Evolutionary conservation across 2,329 filamentous ascomycete species (phyloP).

Genomic region (Fusarium sublunatum): DNA sequence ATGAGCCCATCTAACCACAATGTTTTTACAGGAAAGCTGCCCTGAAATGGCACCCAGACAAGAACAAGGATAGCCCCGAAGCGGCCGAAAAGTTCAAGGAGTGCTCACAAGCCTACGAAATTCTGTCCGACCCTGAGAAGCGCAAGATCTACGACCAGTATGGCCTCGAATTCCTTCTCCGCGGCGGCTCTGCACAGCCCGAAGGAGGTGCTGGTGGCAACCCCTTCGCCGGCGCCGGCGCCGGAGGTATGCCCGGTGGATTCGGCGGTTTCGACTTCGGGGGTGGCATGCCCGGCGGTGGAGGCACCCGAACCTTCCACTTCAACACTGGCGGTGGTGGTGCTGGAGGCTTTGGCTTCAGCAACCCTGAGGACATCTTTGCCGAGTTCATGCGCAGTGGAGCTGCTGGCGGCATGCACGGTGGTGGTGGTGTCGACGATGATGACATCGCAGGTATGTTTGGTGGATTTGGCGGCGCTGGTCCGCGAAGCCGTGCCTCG

Average conservation of each 20-base stretch:
- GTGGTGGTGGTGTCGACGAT: constrained; percentile 54
- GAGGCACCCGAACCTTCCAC: constrained; percentile 69
- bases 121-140: constrained; percentile 96
- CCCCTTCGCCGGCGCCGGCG: constrained; percentile 60
- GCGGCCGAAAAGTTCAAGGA: constrained; percentile 98
- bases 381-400: constrained; percentile 78
- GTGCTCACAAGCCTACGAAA: constrained; percentile 96
- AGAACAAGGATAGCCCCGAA: constrained; percentile 91
- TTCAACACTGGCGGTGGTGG: constrained; percentile 68
- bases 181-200: constrained; percentile 77
- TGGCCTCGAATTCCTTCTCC: constrained; percentile 90
- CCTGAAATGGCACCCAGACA: constrained; percentile 94
- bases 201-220: constrained; percentile 68
- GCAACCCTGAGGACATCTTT: constrained; percentile 86
- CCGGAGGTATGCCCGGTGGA: constrained; percentile 67
- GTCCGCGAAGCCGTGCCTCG: constrained; percentile 53
- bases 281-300: constrained; percentile 54
- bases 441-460: constrained; percentile 68
- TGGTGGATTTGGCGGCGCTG: constrained; percentile 58
- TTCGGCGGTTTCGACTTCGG: constrained; percentile 64
- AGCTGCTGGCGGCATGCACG: constrained; percentile 54
- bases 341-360: constrained; percentile 80
- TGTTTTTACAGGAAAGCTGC: constrained; percentile 76
- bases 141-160: constrained; percentile 95
- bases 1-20: constrained; percentile 51